A percentile compares a stretch with the other conserved stretches of the same genome.
These are phyloP conservation scores for Phytophthora citrophthora DNA, from an alignment of 352 stramenopile species.

Conservation along the genomic window DNA sequence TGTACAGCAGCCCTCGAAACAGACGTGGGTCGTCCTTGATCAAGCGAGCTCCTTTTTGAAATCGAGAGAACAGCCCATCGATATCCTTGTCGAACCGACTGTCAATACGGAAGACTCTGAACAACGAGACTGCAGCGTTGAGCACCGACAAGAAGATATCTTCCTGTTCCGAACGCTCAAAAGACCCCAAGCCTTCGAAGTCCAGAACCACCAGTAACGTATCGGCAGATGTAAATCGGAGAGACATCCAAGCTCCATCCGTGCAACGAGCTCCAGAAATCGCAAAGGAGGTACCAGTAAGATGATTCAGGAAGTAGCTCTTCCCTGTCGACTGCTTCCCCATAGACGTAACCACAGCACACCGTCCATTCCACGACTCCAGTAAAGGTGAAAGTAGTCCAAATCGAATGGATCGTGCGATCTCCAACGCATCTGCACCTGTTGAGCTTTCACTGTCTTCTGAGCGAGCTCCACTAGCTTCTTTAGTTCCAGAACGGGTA, in stretches of 20 bases:
- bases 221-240: constrained; percentile 30
- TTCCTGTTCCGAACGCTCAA: constrained; percentile 75
- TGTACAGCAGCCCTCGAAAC: constrained; percentile 63
- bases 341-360: constrained; percentile 43
- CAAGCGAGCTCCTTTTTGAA: constrained; percentile 68
- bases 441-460: constrained; percentile 7
- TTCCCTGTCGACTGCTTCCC: constrained; percentile 76
- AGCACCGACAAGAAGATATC: constrained; percentile 78
- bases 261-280: constrained; percentile 48
- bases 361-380: constrained; percentile 36
- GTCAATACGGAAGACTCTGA: constrained; percentile 79
- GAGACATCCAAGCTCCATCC: constrained; percentile 46
- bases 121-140: constrained; percentile 68
- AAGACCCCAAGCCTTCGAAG: constrained; percentile 78
- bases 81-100: constrained; percentile 82
- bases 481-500: background rate
- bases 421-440: constrained; percentile 39
- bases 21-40: constrained; percentile 60
- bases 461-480: background rate
- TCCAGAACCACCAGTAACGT: constrained; percentile 73
- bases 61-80: constrained; percentile 62
- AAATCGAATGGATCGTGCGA: constrained; percentile 51
- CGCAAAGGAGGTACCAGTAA: constrained; percentile 70
- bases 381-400: constrained; percentile 38
- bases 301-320: constrained; percentile 80